Conservation (phyloP, 768 basidiomycete genomes). For the Tricholoma saponaceum region DNA sequence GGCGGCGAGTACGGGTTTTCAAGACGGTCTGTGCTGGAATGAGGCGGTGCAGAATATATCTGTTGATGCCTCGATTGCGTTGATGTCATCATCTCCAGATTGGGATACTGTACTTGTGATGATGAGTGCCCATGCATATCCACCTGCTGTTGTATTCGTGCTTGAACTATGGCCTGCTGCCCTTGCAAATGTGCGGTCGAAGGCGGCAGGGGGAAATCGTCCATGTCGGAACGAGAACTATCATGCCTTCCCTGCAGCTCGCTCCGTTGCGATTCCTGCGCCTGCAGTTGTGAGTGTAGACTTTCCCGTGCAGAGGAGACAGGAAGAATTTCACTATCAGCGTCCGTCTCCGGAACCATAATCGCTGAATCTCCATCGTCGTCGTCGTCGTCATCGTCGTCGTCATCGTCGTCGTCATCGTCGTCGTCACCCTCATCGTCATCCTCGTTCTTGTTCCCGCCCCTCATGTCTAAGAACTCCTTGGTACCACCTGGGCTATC, state of each 20-base stretch:
- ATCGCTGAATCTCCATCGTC: conserved; percentile 13
- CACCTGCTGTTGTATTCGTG: conserved; percentile 20
- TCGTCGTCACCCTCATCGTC: conserved; percentile 33
- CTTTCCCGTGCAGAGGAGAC: conserved; percentile 9
- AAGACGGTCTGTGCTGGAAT: conserved; percentile 9
- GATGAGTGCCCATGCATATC: conserved; percentile 9
- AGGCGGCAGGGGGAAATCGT: conserved; percentile 51
- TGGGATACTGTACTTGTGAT: background rate
- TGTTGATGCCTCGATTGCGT: conserved; percentile 14
- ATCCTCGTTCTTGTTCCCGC: conserved; percentile 28
- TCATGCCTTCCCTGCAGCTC: conserved; percentile 5
- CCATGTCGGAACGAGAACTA: conserved; percentile 38
- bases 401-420: conserved; percentile 31
- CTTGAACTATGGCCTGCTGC: conserved; percentile 19
- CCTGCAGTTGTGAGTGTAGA: conserved; percentile 6
- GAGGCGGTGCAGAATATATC: conserved; percentile 1
- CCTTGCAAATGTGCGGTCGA: conserved; percentile 21
- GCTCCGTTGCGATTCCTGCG: conserved; percentile 4
- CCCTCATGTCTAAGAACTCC: conserved; percentile 69
- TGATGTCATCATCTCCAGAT: conserved; percentile 13
- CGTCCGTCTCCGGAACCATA: conserved; percentile 27
- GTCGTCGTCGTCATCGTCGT: conserved; percentile 31
- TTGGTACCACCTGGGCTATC: conserved; percentile 19
- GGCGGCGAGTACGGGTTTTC: conserved; percentile 20
- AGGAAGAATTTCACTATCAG: conserved; percentile 12